These are phyloP conservation scores for Ophiognomonia clavigignenti-juglandacearum DNA, from an alignment of 2,329 filamentous ascomycete species.

Conservation along the genomic window DNA sequence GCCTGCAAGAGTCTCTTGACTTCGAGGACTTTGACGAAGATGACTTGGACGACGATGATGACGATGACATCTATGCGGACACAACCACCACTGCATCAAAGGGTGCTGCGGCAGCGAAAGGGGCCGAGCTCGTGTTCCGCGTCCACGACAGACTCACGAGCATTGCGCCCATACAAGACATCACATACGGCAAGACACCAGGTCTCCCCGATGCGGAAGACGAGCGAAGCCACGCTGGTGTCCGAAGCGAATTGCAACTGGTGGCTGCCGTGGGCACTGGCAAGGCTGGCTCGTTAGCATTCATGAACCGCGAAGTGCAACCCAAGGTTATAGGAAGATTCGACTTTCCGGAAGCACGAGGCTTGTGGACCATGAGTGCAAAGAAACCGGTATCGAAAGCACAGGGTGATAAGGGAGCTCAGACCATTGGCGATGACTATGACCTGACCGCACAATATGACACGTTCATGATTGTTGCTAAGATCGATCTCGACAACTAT, in stretches of 20 bases:
- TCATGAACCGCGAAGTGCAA: conserved; percentile 74
- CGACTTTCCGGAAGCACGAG: conserved; percentile 66
- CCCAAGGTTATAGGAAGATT: conserved; percentile 66
- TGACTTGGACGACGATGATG: conserved; percentile 59
- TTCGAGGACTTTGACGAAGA: conserved; percentile 43
- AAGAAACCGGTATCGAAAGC: conserved; percentile 62
- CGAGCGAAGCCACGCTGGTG: conserved; percentile 37
- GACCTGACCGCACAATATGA: conserved; percentile 61
- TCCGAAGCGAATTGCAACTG: conserved; percentile 53
- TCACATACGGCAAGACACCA: conserved; percentile 61
- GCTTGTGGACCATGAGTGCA: conserved; percentile 75
- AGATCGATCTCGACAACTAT: conserved; percentile 61
- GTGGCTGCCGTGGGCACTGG: conserved; percentile 59
- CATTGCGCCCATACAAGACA: conserved; percentile 72
- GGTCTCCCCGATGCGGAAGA: conserved; percentile 40
- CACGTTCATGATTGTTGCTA: conserved; percentile 78
- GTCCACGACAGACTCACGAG: conserved; percentile 73
- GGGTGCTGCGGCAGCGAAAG: conserved; percentile 38
- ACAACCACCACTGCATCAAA: conserved; percentile 35
- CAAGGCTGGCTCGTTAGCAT: conserved; percentile 64
- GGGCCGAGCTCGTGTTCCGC: conserved; percentile 66
- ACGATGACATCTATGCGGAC: conserved; percentile 61
- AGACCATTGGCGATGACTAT: conserved; percentile 49
- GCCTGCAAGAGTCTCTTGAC: conserved; percentile 49
- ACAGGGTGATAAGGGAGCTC: conserved; percentile 44